Conservation (phyloP, 768 basidiomycete genomes). For the Mycena galopus region DNA sequence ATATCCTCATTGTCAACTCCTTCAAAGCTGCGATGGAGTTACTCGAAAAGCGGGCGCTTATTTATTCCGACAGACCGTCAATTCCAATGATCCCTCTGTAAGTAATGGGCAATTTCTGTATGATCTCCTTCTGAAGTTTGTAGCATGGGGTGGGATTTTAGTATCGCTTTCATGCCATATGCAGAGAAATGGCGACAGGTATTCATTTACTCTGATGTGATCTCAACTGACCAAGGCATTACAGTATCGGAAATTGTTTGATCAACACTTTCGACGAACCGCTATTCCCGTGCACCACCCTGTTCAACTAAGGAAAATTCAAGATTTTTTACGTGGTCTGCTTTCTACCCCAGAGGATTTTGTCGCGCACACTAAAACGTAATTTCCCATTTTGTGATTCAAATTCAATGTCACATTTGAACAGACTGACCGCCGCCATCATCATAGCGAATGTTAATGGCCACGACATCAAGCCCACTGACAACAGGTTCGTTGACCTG, state of each 20-base stretch:
- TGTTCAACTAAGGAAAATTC: conserved; percentile 40
- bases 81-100: neutral
- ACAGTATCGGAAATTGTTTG: conserved; percentile 47
- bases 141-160: conserved; percentile 53
- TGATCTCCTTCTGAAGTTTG: neutral
- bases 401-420: neutral
- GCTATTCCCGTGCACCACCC: conserved; percentile 36
- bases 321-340: conserved; percentile 36
- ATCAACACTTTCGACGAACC: conserved; percentile 37
- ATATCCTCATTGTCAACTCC: too few relatives aligned
- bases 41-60: too few relatives aligned
- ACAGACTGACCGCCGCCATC: neutral
- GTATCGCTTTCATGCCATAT: conserved; percentile 45
- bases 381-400: neutral
- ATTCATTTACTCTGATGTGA: neutral
- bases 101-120: neutral
- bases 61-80: neutral
- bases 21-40: too few relatives aligned
- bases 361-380: conserved; percentile 17
- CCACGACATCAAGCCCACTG: conserved; percentile 39
- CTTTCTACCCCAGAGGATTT: conserved; percentile 35
- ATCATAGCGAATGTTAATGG: conserved; percentile 38
- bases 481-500: too few relatives aligned
- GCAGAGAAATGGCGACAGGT: conserved; percentile 44
- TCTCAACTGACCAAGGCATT: neutral